Conservation (phyloP, 164 flowering plant genomes). For the Akebia trifoliata region DNA sequence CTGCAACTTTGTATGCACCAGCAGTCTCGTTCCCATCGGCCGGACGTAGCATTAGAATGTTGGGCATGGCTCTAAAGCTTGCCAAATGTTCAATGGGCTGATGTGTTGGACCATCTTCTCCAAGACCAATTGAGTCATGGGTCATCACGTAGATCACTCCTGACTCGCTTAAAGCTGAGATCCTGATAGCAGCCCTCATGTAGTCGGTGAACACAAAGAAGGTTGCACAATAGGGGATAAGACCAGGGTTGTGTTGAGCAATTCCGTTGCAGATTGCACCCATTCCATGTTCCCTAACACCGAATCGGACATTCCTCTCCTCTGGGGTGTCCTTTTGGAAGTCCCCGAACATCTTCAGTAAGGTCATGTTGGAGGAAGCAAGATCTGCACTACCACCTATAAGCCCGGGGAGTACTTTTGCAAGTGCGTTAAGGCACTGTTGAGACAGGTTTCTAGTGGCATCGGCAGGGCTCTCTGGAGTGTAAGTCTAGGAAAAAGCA, state of each 20-base stretch:
- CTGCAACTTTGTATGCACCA: constrained; percentile 89
- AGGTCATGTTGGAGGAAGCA: constrained; percentile 97
- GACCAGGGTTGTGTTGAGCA: constrained; percentile 82
- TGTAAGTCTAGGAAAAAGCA: constrained; percentile 62
- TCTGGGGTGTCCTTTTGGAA: constrained; percentile 93
- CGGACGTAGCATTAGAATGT: constrained; percentile 91
- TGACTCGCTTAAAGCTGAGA: constrained; percentile 78
- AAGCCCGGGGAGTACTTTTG: constrained; percentile 77
- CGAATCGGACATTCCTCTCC: constrained; percentile 84
- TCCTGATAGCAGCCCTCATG: constrained; percentile 95
- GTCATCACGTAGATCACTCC: constrained; percentile 97
- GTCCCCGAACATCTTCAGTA: constrained; percentile 83
- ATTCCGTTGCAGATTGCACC: constrained; percentile 97
- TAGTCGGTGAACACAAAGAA: constrained; percentile 98
- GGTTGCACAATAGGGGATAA: constrained; percentile 94
- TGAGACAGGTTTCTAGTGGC: constrained; percentile 95
- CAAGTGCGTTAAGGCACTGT: constrained; percentile 76
- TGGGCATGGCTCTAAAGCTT: constrained; percentile 99
- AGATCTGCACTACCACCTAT: constrained; percentile 99
- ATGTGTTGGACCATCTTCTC: constrained; percentile 99
- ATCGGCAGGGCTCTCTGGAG: constrained; percentile 86
- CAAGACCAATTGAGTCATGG: constrained; percentile 96
- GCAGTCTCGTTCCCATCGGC: constrained; percentile 99
- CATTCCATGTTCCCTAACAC: constrained; percentile 96
- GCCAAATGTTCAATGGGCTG: constrained; percentile 98